Conservation (phyloP, 129 eudicot species). For the Centaurea solstitialis region DNA sequence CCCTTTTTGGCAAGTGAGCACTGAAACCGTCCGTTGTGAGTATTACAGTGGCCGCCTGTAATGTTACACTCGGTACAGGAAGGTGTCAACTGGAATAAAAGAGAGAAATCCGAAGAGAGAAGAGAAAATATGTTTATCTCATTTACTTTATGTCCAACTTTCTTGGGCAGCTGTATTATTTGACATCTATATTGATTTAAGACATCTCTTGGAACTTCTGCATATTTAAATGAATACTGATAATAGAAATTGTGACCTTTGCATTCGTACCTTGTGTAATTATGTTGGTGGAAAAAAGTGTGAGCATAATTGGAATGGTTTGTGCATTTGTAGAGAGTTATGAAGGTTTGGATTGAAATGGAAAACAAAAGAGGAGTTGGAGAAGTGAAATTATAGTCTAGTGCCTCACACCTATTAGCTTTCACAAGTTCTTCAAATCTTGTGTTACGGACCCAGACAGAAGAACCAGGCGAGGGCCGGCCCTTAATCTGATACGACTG, state of each 20-base stretch:
- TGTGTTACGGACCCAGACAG: neutral
- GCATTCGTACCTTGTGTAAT: neutral
- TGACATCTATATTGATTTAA: slow-evolving; percentile 10
- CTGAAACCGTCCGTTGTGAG: neutral
- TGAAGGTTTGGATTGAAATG: neutral
- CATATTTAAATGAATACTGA: neutral
- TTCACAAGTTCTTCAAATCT: neutral
- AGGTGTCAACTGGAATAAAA: slow-evolving; percentile 11
- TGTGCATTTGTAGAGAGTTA: slow-evolving; percentile 40
- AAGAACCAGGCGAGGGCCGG: neutral
- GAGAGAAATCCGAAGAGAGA: neutral
- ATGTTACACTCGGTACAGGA: slow-evolving; percentile 10
- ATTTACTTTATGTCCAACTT: neutral
- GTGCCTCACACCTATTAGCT: slow-evolving; percentile 12
- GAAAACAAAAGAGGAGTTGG: slow-evolving; percentile 30
- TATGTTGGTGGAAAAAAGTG: neutral
- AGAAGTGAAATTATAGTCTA: slow-evolving; percentile 5
- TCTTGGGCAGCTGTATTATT: neutral
- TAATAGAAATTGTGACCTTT: slow-evolving; percentile 17
- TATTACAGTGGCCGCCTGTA: slow-evolving; percentile 18
- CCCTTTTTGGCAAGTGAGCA: slow-evolving; percentile 12
- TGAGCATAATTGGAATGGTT: neutral
- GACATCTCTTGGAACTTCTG: slow-evolving; percentile 11
- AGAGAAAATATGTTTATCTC: slow-evolving; percentile 8
- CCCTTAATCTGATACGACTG: neutral